A percentile compares a stretch with the other conserved stretches of the same genome.
These are phyloP conservation scores for Phytopythium mirpurense DNA, from an alignment of 352 stramenopile species.

Conservation along the genomic window DNA sequence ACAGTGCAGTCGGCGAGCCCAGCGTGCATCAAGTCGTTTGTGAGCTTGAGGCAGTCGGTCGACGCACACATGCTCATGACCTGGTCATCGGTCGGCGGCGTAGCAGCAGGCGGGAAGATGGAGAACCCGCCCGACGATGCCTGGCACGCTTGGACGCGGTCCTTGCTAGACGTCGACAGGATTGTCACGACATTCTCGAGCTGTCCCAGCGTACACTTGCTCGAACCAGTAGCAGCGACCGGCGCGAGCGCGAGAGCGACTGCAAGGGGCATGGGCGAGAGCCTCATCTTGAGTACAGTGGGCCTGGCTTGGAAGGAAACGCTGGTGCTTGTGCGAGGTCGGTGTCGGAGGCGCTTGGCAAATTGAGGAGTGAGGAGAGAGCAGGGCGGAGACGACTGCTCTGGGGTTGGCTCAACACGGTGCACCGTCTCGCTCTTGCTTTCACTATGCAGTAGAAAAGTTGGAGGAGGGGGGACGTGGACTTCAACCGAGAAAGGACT, in stretches of 20 bases:
- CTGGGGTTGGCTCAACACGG: not conserved
- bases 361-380: not conserved
- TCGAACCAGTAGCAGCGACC: not conserved
- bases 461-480: not conserved
- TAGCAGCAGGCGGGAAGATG: conserved; percentile 3
- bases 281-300: conserved; percentile 2
- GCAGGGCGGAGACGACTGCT: not conserved
- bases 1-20: not conserved
- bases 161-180: conserved; percentile 1
- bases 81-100: conserved; percentile 4
- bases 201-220: conserved; percentile 1
- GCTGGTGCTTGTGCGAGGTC: not conserved
- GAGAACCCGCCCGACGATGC: conserved; percentile 2
- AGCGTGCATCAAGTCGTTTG: not conserved
- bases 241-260: not conserved
- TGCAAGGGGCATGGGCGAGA: not conserved
- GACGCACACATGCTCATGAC: conserved; percentile 1
- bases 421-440: conserved; percentile 2
- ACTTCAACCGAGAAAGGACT: not conserved
- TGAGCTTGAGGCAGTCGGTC: not conserved
- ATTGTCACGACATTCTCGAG: conserved; percentile 1
- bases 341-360: not conserved
- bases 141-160: conserved; percentile 1
- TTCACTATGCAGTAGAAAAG: conserved; percentile 1
- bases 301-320: not conserved